Evolutionary conservation across 257 asterid genomes (phyloP), one percentile per base, ranked within the genome.

Genomic region (Haberlea rhodopensis): DNA sequence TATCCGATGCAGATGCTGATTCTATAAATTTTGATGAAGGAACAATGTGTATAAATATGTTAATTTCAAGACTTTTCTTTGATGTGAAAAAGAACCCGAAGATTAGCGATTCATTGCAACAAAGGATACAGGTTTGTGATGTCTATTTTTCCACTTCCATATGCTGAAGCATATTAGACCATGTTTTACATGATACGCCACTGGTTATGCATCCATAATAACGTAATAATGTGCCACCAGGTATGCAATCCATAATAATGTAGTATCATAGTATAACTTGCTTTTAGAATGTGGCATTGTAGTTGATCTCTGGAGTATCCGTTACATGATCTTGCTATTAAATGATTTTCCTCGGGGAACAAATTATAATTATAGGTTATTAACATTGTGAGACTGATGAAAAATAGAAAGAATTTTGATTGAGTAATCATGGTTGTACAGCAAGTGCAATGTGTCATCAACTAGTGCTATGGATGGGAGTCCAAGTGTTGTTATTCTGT

Each of bases 11-110:
- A 31, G 95, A 80, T n/a, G n/a, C n/a, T n/a, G n/a, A n/a, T n/a
- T n/a, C n/a, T n/a, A n/a, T n/a, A n/a, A n/a, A n/a, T 56, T 72
- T 85, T 51, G 94, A 89, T 65, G 97, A 87, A 80, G 97, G 95
- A 64, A 67, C 95, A 18, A 79, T 82, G 51, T 89, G 96, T 81
- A 80, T 89, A 80, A 92, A 85, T 78, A 72, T 92, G 76, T 19
- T 89, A 66, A 62, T 92, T 56, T 84, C 95, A 23, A 79, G 99
- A 53, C 62, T 92, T 69, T 92, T 89, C 85, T 92, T 92, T 80
- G 99, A 92, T 78, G 90, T 79, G 54, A 89, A 84, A 84, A 79
- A 81, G 70, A 89, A 79, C 75, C 66, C 22, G 71, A 80, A 76
- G 78, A 74, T 87, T 61, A 75, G 60, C 75, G 81, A 65, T 57